A percentile compares a stretch with the other conserved stretches of the same genome.
Conservation (phyloP, 1,139 yeast species). For the Magnusiomyces tetraspermus region DNA sequence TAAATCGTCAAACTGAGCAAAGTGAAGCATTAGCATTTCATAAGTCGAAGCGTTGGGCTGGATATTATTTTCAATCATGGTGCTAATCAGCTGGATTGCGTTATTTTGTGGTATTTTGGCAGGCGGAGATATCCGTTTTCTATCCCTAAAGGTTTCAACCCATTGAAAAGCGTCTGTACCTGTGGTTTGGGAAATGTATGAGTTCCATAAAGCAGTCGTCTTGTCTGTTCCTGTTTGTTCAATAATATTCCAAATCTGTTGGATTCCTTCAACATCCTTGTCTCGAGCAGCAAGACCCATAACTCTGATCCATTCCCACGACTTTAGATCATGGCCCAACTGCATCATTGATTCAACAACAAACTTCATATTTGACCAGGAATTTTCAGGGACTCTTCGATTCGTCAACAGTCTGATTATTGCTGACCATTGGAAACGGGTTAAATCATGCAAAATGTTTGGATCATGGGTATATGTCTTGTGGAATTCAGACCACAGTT, state of each 20-base stretch:
- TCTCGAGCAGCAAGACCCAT: constrained; percentile 26
- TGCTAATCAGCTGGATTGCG: constrained; percentile 23
- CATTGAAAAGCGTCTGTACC: constrained; percentile 29
- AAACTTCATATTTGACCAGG: constrained; percentile 6
- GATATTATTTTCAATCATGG: constrained; percentile 26
- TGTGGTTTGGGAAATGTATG: constrained; percentile 29
- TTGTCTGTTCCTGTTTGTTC: constrained; percentile 13
- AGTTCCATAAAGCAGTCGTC: constrained; percentile 29
- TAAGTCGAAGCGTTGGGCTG: constrained; percentile 27
- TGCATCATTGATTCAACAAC: constrained; percentile 16
- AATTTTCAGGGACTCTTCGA: not conserved
- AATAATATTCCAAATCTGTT: constrained; percentile 24
- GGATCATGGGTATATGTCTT: constrained; percentile 2
- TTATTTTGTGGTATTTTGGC: constrained; percentile 16
- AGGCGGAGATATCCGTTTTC: constrained; percentile 14
- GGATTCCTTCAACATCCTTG: constrained; percentile 20
- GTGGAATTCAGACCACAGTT: constrained; percentile 6
- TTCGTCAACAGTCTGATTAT: constrained; percentile 6
- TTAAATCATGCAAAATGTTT: constrained; percentile 4
- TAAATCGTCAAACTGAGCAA: constrained; percentile 24
- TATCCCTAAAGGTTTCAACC: constrained; percentile 17
- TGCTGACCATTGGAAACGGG: constrained; percentile 12
- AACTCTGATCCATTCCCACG: constrained; percentile 24
- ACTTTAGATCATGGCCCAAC: constrained; percentile 18
- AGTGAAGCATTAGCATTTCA: constrained; percentile 26